phyloP scores from a whole-genome alignment of 495 filamentous ascomycete genomes.

The Trichoderma reesei region DNA sequence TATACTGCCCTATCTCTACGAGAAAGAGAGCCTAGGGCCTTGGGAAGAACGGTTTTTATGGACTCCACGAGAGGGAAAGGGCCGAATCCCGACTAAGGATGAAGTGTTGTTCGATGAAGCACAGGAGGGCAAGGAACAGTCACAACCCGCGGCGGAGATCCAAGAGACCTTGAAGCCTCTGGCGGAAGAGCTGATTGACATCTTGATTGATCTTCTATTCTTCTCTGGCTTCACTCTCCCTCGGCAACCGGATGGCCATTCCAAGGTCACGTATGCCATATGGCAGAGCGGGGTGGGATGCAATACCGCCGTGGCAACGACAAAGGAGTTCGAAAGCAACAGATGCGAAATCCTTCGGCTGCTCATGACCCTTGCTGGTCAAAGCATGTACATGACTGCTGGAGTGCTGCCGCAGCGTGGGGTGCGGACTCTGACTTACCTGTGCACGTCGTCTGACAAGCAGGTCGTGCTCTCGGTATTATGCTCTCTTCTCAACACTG shows the following conservation, averaged over 20 bases:
- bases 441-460: slow-evolving; percentile 74
- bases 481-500: slow-evolving; percentile 93
- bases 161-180: slow-evolving; percentile 72
- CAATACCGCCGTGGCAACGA: slow-evolving; percentile 79
- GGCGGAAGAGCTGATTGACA: slow-evolving; percentile 89
- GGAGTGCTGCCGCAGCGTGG: slow-evolving; percentile 78
- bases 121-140: slow-evolving; percentile 37
- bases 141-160: slow-evolving; percentile 38
- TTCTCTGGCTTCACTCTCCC: slow-evolving; percentile 84
- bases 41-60: slow-evolving; percentile 97
- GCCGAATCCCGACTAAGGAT: slow-evolving; percentile 39
- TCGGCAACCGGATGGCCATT: slow-evolving; percentile 49
- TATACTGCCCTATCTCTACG: slow-evolving; percentile 84
- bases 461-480: slow-evolving; percentile 75
- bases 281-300: slow-evolving; percentile 98
- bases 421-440: slow-evolving; percentile 79
- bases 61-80: slow-evolving; percentile 57
- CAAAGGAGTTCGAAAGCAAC: slow-evolving; percentile 83
- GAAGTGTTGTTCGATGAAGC: slow-evolving; percentile 85
- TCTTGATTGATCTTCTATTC: slow-evolving; percentile 82
- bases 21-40: slow-evolving; percentile 70
- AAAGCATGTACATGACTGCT: slow-evolving; percentile 86
- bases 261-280: slow-evolving; percentile 84
- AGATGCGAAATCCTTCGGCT: slow-evolving; percentile 82
- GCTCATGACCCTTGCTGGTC: slow-evolving; percentile 75